Evolutionary conservation across 73 alveolate genomes (phyloP).

Genomic region (Durusdinium trenchii): DNA sequence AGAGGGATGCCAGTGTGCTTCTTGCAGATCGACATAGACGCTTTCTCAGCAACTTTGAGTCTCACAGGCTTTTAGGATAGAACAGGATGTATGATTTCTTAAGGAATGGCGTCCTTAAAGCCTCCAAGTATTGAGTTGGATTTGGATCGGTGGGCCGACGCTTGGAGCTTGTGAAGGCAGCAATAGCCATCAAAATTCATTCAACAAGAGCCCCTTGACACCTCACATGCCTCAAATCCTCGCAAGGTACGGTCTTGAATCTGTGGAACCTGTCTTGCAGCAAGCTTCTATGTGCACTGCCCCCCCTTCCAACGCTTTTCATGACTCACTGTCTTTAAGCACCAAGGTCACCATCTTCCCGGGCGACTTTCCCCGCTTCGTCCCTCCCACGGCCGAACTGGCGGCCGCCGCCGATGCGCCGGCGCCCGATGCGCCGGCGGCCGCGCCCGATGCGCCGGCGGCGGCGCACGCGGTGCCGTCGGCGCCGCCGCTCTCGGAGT

Average conservation of each 20-base stretch:
- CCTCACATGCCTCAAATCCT: too few relatives aligned
- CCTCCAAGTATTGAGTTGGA: too few relatives aligned
- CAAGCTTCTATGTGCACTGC: too few relatives aligned
- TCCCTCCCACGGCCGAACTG: constrained; percentile 40
- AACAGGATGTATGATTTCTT: too few relatives aligned
- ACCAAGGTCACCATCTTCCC: constrained; percentile 72
- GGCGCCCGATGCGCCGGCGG: neutral
- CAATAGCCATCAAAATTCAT: too few relatives aligned
- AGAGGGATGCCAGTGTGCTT: neutral
- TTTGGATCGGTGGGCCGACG: too few relatives aligned
- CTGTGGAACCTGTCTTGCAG: too few relatives aligned
- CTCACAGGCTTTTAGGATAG: neutral
- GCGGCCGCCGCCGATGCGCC: constrained; percentile 17
- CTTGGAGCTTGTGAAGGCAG: too few relatives aligned
- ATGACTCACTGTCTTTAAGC: neutral
- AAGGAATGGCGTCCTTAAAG: too few relatives aligned
- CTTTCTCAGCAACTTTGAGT: neutral
- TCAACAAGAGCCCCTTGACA: too few relatives aligned
- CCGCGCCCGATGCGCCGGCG: neutral
- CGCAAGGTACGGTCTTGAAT: too few relatives aligned
- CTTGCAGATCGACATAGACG: neutral
- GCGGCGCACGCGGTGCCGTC: constrained; percentile 37
- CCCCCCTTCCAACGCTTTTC: too few relatives aligned
- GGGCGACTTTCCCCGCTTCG: constrained; percentile 67
- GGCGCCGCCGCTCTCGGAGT: constrained; percentile 62